Conservation (phyloP, 2,329 filamentous ascomycete species). For the Fusarium sp. region DNA sequence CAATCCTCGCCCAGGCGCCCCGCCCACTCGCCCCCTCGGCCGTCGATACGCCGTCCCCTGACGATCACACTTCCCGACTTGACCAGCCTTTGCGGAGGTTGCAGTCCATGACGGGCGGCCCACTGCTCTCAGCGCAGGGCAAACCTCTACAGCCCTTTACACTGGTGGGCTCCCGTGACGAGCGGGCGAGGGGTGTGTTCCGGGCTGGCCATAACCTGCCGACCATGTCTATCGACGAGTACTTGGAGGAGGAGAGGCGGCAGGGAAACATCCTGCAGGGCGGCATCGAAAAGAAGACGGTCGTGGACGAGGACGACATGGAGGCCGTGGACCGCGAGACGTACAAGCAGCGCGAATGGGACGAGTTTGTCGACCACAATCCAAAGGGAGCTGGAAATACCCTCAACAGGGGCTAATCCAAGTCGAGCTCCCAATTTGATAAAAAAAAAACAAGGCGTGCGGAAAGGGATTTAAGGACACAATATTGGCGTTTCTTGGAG, state of each 20-base stretch:
- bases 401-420: slow-evolving; percentile 73
- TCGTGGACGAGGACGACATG: slow-evolving; percentile 89
- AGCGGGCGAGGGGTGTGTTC: slow-evolving; percentile 85
- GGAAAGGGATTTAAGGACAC: background rate
- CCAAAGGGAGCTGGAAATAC: slow-evolving; percentile 87
- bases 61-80: slow-evolving; percentile 74
- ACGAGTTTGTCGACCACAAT: slow-evolving; percentile 92
- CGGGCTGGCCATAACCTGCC: slow-evolving; percentile 91
- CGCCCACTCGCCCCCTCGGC: slow-evolving; percentile 59
- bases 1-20: slow-evolving; percentile 82
- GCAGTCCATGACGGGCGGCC: slow-evolving; percentile 66
- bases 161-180: slow-evolving; percentile 79
- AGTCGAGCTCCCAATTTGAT: background rate
- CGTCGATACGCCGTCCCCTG: slow-evolving; percentile 55
- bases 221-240: slow-evolving; percentile 98
- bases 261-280: slow-evolving; percentile 92
- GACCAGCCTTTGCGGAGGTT: slow-evolving; percentile 71
- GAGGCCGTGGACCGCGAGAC: slow-evolving; percentile 91
- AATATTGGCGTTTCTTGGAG: slow-evolving; percentile 19
- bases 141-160: slow-evolving; percentile 94
- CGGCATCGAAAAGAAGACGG: slow-evolving; percentile 78
- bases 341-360: slow-evolving; percentile 94
- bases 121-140: slow-evolving; percentile 80
- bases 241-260: slow-evolving; percentile 88
- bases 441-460: background rate